phyloP scores from a whole-genome alignment of 2,329 filamentous ascomycete species.

The Cladorrhinum sp. region DNA sequence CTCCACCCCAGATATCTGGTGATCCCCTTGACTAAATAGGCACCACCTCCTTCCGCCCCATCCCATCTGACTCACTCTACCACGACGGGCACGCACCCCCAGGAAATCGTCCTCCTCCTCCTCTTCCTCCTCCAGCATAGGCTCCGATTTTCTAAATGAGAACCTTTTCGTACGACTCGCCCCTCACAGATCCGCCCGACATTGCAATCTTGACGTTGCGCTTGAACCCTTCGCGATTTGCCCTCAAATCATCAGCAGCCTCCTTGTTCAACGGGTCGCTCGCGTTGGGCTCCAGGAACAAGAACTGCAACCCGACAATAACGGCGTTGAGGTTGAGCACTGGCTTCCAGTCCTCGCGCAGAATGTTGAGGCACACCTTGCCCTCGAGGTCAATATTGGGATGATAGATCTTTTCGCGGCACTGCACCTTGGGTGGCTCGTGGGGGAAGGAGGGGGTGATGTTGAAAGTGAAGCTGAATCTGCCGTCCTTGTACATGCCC shows the following conservation, averaged over 20 bases:
- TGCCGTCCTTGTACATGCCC: constrained; percentile 81
- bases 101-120: not conserved
- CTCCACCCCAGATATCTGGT: not conserved
- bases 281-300: constrained; percentile 96
- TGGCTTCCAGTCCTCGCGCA: constrained; percentile 98
- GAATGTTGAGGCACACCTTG: constrained; percentile 96
- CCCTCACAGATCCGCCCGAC: constrained; percentile 73
- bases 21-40: not conserved
- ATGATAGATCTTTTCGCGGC: constrained; percentile 97
- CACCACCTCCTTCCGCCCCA: not conserved
- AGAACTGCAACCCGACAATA: constrained; percentile 92
- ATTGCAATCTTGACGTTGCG: constrained; percentile 84
- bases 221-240: constrained; percentile 85
- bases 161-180: constrained; percentile 73
- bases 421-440: constrained; percentile 95
- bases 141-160: constrained; percentile 60
- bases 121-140: not conserved
- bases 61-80: not conserved
- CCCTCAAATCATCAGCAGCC: constrained; percentile 85
- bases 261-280: constrained; percentile 98
- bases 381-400: constrained; percentile 98
- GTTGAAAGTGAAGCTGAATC: constrained; percentile 84
- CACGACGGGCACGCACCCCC: not conserved
- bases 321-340: constrained; percentile 96
- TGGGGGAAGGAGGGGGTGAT: constrained; percentile 96